Conservation (phyloP, 2,329 filamentous ascomycete genomes). For the Tolypocladium ophioglossoides region DNA sequence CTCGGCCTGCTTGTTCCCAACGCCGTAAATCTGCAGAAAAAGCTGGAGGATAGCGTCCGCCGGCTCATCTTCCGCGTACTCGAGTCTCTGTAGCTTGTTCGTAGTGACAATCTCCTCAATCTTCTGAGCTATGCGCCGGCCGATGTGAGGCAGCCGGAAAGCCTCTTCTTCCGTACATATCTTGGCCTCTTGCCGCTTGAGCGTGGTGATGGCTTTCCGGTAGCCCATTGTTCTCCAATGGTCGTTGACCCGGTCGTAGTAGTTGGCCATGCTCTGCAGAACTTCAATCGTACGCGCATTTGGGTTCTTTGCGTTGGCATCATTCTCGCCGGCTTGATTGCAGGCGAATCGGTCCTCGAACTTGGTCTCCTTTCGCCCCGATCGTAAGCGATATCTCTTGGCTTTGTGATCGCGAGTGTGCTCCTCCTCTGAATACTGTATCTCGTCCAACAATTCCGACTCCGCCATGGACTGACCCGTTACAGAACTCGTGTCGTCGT, state of each 20-base stretch:
- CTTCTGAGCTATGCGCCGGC: constrained; percentile 64
- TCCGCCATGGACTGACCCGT: constrained; percentile 6
- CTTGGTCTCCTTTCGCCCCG: constrained; percentile 15
- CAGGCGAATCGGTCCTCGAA: constrained; percentile 44
- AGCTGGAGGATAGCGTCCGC: constrained; percentile 52
- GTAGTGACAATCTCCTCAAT: constrained; percentile 84
- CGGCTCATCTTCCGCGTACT: constrained; percentile 58
- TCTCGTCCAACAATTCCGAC: background rate
- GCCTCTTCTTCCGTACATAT: constrained; percentile 64
- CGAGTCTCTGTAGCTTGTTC: constrained; percentile 58
- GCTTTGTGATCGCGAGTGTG: background rate
- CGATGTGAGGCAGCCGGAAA: constrained; percentile 55
- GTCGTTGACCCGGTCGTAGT: constrained; percentile 67
- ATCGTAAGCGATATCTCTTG: constrained; percentile 1
- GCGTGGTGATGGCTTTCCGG: constrained; percentile 62
- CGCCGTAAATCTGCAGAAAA: constrained; percentile 74
- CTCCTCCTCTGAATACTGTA: constrained; percentile 2
- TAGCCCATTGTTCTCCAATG: constrained; percentile 69
- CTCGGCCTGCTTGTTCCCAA: constrained; percentile 57
- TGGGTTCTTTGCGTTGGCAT: constrained; percentile 43
- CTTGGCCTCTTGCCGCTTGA: constrained; percentile 54
- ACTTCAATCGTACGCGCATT: constrained; percentile 69
- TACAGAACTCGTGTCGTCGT: constrained; percentile 17
- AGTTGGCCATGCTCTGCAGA: constrained; percentile 66
- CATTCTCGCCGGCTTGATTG: constrained; percentile 38